Base-by-base conservation (phyloP, 169 alveolate genomes). In the Eimeria tenella region DNA sequence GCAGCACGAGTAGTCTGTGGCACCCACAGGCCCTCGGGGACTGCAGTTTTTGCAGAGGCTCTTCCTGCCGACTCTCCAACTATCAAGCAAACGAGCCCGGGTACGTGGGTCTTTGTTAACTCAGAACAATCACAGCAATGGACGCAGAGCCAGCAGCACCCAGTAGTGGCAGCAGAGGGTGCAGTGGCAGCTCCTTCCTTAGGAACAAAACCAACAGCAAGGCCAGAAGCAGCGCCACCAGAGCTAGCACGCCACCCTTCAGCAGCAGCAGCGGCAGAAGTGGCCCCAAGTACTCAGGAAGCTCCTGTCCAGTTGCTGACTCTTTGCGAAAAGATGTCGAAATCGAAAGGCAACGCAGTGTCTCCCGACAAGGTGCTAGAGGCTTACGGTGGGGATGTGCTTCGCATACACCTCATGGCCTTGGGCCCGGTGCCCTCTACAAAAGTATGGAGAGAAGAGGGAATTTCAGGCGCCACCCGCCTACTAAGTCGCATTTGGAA, bases 391-490 rank as follows among this genome's bases (percentile, higher is more conserved):
- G 98, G 98, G 7, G 99, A 98, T 89, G 95, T 98, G 52, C 95
- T 98, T 71, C 92, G 99, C 70, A 77, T 98, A 50, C 96, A 97
- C 81, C 95, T 98, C 56, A 42, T 98, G 95, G 97, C 98, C 94
- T 95, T 97, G 75, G 99, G 99, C 21, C 99, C 99, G 0, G 77
- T 97, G 21, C 98, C 96, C 62, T 93, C 95, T 31, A 96, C 96
- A 86, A 96, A 96, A 73, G 94, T 95, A 25, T 97, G 98, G 98
- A 75, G 94, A 11, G n/a, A 25, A 8, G 23, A 55, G 53, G 96
- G 94, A 11, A 42, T 93, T 5, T 17, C 17, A 4, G 95, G 95
- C 10, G 93, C 86, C 42, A 5, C 58, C n/a, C 86, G 95, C 17
- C 58, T 93, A 5, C 93, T 93, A 53, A 83, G 56, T 13, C 11